Evolutionary conservation across 1,284 basidiomycete species (phyloP).

Genomic region (Lignosus rhinocerotis): DNA sequence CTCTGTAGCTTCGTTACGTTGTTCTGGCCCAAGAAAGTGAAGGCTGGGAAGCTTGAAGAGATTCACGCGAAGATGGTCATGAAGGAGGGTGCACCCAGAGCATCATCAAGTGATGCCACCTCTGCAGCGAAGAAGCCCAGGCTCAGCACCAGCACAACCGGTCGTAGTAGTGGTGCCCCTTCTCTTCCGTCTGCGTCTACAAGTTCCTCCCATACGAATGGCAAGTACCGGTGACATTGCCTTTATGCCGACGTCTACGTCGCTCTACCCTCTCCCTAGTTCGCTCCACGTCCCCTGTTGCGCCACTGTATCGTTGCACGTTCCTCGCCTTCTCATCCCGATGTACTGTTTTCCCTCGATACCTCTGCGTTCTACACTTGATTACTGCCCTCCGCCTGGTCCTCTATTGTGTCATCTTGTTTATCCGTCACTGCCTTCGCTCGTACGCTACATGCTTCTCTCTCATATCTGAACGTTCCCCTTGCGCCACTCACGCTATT

Average conservation of each 20-base stretch:
- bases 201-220: conserved; percentile 31
- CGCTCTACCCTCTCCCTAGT: neutral
- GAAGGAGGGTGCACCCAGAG: conserved; percentile 53
- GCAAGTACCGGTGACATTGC: conserved; percentile 32
- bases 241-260: neutral
- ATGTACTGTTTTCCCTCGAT: conserved; percentile 9
- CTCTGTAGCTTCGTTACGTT: conserved; percentile 79
- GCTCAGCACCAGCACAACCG: conserved; percentile 25
- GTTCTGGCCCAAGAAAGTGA: conserved; percentile 98
- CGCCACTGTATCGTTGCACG: conserved; percentile 15
- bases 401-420: conserved; percentile 13
- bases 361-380: conserved; percentile 5
- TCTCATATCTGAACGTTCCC: conserved; percentile 11
- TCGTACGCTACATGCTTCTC: conserved; percentile 18
- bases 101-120: conserved; percentile 30
- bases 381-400: conserved; percentile 17
- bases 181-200: conserved; percentile 27
- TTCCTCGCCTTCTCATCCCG: neutral
- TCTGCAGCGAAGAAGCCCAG: conserved; percentile 33
- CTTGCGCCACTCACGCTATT: conserved; percentile 12
- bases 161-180: conserved; percentile 24
- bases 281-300: neutral
- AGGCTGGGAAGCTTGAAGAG: conserved; percentile 83
- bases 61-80: conserved; percentile 93
- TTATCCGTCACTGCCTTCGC: conserved; percentile 19